Evolutionary conservation across 2,329 filamentous ascomycete species (phyloP).

Genomic region (Alternaria arbusti): DNA sequence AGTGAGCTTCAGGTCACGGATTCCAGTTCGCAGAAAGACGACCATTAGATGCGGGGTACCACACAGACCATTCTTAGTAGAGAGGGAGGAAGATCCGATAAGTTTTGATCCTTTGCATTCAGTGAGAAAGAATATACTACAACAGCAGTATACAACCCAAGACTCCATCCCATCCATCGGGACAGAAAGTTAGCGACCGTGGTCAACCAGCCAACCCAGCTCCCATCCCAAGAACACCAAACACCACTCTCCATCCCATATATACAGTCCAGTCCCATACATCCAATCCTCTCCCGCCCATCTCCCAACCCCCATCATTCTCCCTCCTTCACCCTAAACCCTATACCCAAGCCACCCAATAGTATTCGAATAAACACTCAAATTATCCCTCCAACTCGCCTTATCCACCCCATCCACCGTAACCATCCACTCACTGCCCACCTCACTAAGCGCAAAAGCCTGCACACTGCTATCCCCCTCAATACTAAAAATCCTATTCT

Average conservation of each 20-base stretch:
- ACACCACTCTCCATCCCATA: not conserved
- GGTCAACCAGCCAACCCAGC: not conserved
- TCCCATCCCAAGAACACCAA: too few relatives aligned
- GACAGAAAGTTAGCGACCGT: not conserved
- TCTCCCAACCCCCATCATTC: not conserved
- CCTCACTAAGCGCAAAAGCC: slow-evolving; percentile 59
- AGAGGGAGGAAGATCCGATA: not conserved
- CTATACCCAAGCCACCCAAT: slow-evolving; percentile 46
- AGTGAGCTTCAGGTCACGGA: too few relatives aligned
- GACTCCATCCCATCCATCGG: not conserved
- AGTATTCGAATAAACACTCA: slow-evolving; percentile 48
- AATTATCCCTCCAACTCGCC: slow-evolving; percentile 56
- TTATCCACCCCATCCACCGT: slow-evolving; percentile 52
- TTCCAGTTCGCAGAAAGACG: too few relatives aligned
- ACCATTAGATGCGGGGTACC: not conserved
- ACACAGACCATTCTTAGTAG: not conserved
- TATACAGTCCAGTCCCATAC: not conserved
- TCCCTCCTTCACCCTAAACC: slow-evolving; percentile 15
- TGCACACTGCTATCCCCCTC: slow-evolving; percentile 50
- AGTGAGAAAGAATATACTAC: not conserved
- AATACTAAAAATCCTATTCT: slow-evolving; percentile 58
- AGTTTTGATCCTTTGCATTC: not conserved
- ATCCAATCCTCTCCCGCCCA: not conserved
- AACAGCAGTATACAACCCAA: not conserved
- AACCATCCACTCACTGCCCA: slow-evolving; percentile 57